Evolutionary conservation across 208 protist species (phyloP).

Genomic region (Lotmaria passim): DNA sequence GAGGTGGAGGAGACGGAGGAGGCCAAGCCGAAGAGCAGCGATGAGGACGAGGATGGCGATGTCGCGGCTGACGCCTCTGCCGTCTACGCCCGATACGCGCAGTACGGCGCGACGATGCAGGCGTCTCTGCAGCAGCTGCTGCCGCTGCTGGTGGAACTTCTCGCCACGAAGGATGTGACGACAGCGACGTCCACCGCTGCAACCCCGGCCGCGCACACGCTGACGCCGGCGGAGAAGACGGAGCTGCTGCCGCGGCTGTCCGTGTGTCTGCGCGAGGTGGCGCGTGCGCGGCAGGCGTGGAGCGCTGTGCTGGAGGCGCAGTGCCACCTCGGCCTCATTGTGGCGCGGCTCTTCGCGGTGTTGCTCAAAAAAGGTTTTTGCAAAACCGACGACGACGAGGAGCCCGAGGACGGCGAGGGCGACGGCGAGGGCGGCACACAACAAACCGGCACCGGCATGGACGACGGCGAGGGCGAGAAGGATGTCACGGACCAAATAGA

Average conservation of each 20-base stretch:
- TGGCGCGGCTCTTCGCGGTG: constrained; percentile 89
- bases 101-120: constrained; percentile 16
- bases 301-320: constrained; percentile 49
- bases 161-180: constrained; percentile 4
- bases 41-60: constrained; percentile 5
- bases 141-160: constrained; percentile 28
- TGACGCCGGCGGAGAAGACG: constrained; percentile 21
- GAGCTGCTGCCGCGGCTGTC: constrained; percentile 30
- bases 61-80: constrained; percentile 3
- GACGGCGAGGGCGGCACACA: constrained; percentile 72
- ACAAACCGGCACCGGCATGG: constrained; percentile 97
- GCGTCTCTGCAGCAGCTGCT: constrained; percentile 19
- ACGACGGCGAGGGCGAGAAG: constrained; percentile 98
- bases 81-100: constrained; percentile 39
- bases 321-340: constrained; percentile 75
- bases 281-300: constrained; percentile 31
- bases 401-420: constrained; percentile 81
- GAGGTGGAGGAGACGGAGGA: not conserved
- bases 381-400: constrained; percentile 85
- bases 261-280: constrained; percentile 32
- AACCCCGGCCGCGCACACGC: not conserved
- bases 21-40: not conserved
- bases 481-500: constrained; percentile 98
- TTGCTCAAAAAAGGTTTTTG: constrained; percentile 96
- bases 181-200: not conserved